Percentiles rank a stretch among this genome's conserved stretches.
Conservation (phyloP, 2,329 filamentous ascomycete species). For the Penicillium sp. region DNA sequence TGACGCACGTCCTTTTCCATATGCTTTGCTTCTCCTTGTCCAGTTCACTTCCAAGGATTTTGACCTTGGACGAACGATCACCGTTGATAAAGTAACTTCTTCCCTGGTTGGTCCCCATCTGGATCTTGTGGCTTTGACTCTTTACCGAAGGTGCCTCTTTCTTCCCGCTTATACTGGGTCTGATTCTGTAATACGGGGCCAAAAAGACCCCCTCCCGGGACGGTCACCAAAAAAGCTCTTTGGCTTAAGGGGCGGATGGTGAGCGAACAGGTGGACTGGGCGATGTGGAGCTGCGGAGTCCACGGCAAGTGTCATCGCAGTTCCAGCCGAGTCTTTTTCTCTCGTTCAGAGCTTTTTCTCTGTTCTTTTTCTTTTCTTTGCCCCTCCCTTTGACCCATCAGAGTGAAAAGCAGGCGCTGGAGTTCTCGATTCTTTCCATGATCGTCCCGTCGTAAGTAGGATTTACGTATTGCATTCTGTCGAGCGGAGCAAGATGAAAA, state of each 20-base stretch:
- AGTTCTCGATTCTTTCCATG: neutral
- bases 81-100: conserved; percentile 2
- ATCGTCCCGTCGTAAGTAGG: neutral
- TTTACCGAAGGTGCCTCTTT: neutral
- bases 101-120: neutral
- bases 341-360: neutral
- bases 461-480: neutral
- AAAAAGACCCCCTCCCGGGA: neutral
- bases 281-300: conserved; percentile 10
- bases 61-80: neutral
- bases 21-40: neutral
- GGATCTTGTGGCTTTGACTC: neutral
- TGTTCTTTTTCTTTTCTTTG: neutral
- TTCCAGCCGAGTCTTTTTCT: conserved; percentile 8
- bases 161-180: neutral
- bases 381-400: neutral
- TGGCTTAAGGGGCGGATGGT: conserved; percentile 3
- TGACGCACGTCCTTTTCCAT: neutral
- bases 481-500: neutral
- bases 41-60: neutral
- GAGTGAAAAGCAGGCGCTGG: neutral
- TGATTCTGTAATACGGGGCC: neutral
- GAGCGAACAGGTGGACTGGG: conserved; percentile 10
- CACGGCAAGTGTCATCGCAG: conserved; percentile 11
- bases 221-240: neutral